These are phyloP conservation scores for Fusarium transvaalense DNA, from an alignment of 2,329 filamentous ascomycete species.

Conservation along the genomic window DNA sequence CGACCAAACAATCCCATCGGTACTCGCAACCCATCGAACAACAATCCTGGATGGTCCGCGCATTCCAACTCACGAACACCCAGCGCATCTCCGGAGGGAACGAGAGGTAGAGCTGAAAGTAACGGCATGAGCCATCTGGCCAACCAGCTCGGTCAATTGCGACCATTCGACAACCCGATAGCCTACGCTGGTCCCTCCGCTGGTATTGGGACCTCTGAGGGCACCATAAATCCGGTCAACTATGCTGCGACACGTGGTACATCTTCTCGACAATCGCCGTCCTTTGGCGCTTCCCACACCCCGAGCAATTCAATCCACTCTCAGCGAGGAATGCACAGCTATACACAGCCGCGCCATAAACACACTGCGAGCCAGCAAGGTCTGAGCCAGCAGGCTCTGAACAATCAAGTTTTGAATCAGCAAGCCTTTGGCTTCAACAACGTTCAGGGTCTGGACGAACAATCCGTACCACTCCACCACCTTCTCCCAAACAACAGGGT, in stretches of 20 bases:
- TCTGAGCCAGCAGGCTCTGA: slow-evolving; percentile 21
- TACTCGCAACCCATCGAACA: slow-evolving; percentile 74
- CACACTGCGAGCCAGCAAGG: slow-evolving; percentile 52
- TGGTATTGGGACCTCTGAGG: slow-evolving; percentile 52
- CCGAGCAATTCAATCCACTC: slow-evolving; percentile 62
- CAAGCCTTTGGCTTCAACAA: slow-evolving; percentile 48
- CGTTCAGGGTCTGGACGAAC: slow-evolving; percentile 53
- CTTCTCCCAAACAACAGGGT: slow-evolving; percentile 42
- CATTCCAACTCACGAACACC: slow-evolving; percentile 60
- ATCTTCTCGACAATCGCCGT: slow-evolving; percentile 62
- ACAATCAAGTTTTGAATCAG: slow-evolving; percentile 30
- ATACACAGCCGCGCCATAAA: slow-evolving; percentile 61
- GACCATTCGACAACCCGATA: slow-evolving; percentile 45
- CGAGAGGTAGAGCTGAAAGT: slow-evolving; percentile 61
- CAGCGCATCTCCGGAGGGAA: slow-evolving; percentile 70
- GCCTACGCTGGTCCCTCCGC: slow-evolving; percentile 45
- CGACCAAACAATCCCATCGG: slow-evolving; percentile 72
- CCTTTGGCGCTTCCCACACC: slow-evolving; percentile 52
- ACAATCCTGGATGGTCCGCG: slow-evolving; percentile 72
- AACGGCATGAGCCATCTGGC: slow-evolving; percentile 49
- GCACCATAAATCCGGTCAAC: slow-evolving; percentile 51
- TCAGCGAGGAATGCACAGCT: slow-evolving; percentile 59
- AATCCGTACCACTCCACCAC: slow-evolving; percentile 50
- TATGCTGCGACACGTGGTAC: slow-evolving; percentile 64
- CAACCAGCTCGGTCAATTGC: not conserved